phyloP scores from a whole-genome alignment of 768 basidiomycete species.

The Punctularia strigosozonata region DNA sequence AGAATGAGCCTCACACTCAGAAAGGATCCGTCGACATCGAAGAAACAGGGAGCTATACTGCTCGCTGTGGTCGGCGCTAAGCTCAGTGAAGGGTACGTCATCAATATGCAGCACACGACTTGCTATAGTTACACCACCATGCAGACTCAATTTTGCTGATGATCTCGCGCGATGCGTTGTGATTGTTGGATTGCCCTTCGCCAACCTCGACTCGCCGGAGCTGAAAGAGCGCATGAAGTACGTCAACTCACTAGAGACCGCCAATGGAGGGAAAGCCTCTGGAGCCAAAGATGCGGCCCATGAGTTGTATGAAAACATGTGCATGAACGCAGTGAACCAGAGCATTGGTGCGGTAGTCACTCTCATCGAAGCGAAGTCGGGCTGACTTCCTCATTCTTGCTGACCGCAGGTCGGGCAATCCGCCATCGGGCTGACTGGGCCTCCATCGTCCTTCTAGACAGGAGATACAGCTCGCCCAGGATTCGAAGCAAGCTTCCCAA shows the following conservation, averaged over 20 bases:
- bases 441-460: constrained; percentile 77
- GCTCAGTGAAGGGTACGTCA: constrained; percentile 82
- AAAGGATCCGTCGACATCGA: constrained; percentile 15
- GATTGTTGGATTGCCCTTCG: constrained; percentile 85
- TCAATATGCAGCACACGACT: constrained; percentile 30
- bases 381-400: not conserved
- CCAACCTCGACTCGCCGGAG: constrained; percentile 85
- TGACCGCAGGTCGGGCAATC: constrained; percentile 70
- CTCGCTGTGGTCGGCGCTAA: constrained; percentile 96
- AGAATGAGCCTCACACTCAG: not conserved
- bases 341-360: constrained; percentile 62
- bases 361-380: not conserved
- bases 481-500: constrained; percentile 77
- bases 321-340: constrained; percentile 93
- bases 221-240: constrained; percentile 88
- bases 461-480: constrained; percentile 56
- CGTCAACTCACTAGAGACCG: constrained; percentile 27
- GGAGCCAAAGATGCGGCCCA: constrained; percentile 56
- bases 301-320: constrained; percentile 85
- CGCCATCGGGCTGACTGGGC: constrained; percentile 90
- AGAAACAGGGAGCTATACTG: constrained; percentile 56
- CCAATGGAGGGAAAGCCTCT: constrained; percentile 18
- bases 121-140: not conserved
- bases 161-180: constrained; percentile 78
- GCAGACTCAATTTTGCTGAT: constrained; percentile 51